These are phyloP conservation scores for Penicillium crystallinum DNA, from an alignment of 495 filamentous ascomycete species.

Conservation along the genomic window DNA sequence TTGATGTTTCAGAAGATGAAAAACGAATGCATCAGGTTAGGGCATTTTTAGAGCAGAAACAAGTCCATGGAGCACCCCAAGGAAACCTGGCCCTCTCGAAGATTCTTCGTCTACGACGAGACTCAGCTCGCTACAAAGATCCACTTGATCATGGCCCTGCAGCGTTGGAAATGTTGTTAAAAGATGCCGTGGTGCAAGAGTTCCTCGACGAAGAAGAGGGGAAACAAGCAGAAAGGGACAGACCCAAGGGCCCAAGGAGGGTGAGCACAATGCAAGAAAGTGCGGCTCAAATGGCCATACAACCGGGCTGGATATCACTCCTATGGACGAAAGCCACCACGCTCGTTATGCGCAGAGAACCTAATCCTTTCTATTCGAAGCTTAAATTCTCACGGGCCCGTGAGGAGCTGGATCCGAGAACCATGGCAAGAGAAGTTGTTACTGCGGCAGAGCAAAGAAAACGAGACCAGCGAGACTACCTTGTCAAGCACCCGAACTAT, in stretches of 20 bases:
- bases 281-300: conserved; percentile 30
- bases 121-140: conserved; percentile 60
- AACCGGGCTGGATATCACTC: conserved; percentile 51
- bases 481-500: conserved; percentile 81
- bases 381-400: conserved; percentile 65
- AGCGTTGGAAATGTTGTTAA: conserved; percentile 89
- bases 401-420: conserved; percentile 73
- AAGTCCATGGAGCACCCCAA: conserved; percentile 61
- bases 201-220: conserved; percentile 74
- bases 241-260: conserved; percentile 21
- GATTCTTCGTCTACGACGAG: conserved; percentile 75
- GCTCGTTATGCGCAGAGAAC: conserved; percentile 59
- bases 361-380: conserved; percentile 93
- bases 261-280: conserved; percentile 20
- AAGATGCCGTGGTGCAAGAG: conserved; percentile 88
- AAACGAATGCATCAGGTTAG: conserved; percentile 95
- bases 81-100: conserved; percentile 80
- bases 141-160: conserved; percentile 84
- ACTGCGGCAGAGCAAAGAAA: conserved; percentile 76
- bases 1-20: conserved; percentile 98
- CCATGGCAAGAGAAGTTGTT: conserved; percentile 85
- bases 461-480: conserved; percentile 82
- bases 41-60: conserved; percentile 86
- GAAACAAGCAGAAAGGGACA: conserved; percentile 24
- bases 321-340: conserved; percentile 52